Conservation (phyloP, 257 asterid genomes). For the Solanum bulbocastanum region DNA sequence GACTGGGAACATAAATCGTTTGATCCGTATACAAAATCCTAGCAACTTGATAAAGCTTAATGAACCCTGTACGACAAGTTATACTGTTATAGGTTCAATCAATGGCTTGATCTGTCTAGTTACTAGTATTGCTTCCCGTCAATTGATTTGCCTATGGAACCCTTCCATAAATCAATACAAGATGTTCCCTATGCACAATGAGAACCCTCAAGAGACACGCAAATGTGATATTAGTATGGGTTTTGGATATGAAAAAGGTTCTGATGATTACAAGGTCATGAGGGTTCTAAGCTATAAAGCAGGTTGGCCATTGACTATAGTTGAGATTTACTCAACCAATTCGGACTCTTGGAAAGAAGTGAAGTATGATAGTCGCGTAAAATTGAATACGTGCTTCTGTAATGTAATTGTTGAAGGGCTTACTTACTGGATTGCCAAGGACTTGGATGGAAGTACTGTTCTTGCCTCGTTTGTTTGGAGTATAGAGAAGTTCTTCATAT, state of each 20-base stretch:
- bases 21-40: not conserved
- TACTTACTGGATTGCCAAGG: not conserved
- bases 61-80: not conserved
- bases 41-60: not conserved
- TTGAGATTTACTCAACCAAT: not conserved
- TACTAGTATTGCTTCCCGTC: not conserved
- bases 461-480: not conserved
- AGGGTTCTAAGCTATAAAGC: not conserved
- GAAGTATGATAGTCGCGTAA: not conserved
- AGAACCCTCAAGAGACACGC: not conserved
- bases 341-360: not conserved
- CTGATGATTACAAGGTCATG: slow-evolving; percentile 1
- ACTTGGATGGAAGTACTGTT: not conserved
- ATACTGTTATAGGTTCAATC: not conserved
- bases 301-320: not conserved
- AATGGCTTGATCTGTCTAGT: not conserved
- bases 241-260: not conserved
- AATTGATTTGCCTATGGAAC: not conserved
- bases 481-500: not conserved
- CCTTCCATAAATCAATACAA: not conserved
- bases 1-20: not conserved
- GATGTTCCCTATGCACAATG: not conserved
- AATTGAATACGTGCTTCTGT: not conserved
- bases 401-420: not conserved
- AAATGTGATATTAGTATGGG: not conserved